phyloP scores from a whole-genome alignment of 495 filamentous ascomycete genomes.

The Glonium stellatum region DNA sequence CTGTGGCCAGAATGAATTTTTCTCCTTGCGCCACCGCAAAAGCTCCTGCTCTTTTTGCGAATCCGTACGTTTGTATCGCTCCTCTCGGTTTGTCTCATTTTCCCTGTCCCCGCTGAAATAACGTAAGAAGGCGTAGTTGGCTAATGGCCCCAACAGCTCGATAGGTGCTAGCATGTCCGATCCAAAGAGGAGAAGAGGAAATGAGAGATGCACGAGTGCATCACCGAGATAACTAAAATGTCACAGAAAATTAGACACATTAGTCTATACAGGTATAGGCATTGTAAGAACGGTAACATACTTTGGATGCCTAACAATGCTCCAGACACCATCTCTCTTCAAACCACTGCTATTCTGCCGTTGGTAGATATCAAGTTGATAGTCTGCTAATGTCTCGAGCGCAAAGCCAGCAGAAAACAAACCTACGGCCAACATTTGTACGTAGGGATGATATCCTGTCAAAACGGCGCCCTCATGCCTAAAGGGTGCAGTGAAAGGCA shows the following conservation, averaged over 20 bases:
- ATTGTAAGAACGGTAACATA: conserved; percentile 31
- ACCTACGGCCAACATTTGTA: conserved; percentile 46
- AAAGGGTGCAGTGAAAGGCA: conserved; percentile 52
- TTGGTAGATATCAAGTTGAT: conserved; percentile 43
- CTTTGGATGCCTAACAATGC: conserved; percentile 55
- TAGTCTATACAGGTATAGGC: not conserved
- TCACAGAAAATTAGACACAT: not conserved
- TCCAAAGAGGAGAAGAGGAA: conserved; percentile 44
- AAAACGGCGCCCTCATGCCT: conserved; percentile 28
- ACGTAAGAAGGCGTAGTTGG: conserved; percentile 53
- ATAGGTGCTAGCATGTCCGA: conserved; percentile 47
- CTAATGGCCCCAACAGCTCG: conserved; percentile 47
- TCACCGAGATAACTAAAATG: conserved; percentile 51
- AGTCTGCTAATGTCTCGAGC: conserved; percentile 50
- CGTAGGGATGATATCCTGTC: conserved; percentile 26
- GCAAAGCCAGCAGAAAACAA: conserved; percentile 49
- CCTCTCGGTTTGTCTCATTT: conserved; percentile 46
- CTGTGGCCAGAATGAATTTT: conserved; percentile 52
- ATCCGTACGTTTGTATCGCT: conserved; percentile 42
- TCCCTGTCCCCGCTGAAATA: conserved; percentile 48
- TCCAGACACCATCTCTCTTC: conserved; percentile 51
- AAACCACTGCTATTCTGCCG: conserved; percentile 32
- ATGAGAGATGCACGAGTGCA: conserved; percentile 47
- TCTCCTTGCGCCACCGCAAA: conserved; percentile 42
- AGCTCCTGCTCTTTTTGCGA: conserved; percentile 47